A percentile compares a stretch with the other conserved stretches of the same genome.
Evolutionary conservation across 495 filamentous ascomycete species (phyloP).

Genomic region (Chaetomium tenue): DNA sequence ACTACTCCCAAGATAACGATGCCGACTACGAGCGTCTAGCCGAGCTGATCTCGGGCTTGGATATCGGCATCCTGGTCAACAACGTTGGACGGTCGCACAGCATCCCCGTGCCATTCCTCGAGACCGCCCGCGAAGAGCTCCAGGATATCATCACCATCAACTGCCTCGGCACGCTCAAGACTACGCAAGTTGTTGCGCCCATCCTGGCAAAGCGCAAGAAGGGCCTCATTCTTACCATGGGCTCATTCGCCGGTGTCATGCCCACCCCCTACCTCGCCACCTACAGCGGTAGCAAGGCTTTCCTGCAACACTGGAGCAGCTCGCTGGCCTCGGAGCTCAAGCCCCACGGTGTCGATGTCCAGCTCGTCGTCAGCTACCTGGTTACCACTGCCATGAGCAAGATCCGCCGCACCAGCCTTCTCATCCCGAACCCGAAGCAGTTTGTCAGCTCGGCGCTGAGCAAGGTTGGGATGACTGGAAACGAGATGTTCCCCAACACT

Average conservation of each 20-base stretch:
- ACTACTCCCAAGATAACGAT: slow-evolving; percentile 76
- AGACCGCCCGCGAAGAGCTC: slow-evolving; percentile 76
- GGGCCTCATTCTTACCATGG: slow-evolving; percentile 95
- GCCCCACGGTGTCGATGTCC: slow-evolving; percentile 73
- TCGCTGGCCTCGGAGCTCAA: slow-evolving; percentile 81
- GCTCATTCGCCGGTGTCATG: slow-evolving; percentile 85
- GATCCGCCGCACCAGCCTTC: slow-evolving; percentile 68
- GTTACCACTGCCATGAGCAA: slow-evolving; percentile 96
- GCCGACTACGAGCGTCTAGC: slow-evolving; percentile 72
- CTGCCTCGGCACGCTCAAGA: slow-evolving; percentile 79
- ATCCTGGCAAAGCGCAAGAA: slow-evolving; percentile 77
- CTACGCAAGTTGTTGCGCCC: slow-evolving; percentile 80
- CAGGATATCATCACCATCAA: slow-evolving; percentile 91
- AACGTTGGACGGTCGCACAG: slow-evolving; percentile 94
- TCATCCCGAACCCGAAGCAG: slow-evolving; percentile 75
- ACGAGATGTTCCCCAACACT: slow-evolving; percentile 70
- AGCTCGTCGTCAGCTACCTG: slow-evolving; percentile 85
- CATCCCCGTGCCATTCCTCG: slow-evolving; percentile 84
- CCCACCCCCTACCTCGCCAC: slow-evolving; percentile 93
- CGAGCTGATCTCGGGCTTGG: slow-evolving; percentile 63
- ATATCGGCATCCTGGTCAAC: slow-evolving; percentile 88
- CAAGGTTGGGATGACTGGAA: slow-evolving; percentile 78
- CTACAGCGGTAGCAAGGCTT: slow-evolving; percentile 97
- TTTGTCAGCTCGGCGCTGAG: slow-evolving; percentile 78
- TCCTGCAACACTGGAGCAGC: slow-evolving; percentile 94